These are phyloP conservation scores for Xylariaceae sp. DNA, from an alignment of 2,329 filamentous ascomycete genomes.

Conservation along the genomic window DNA sequence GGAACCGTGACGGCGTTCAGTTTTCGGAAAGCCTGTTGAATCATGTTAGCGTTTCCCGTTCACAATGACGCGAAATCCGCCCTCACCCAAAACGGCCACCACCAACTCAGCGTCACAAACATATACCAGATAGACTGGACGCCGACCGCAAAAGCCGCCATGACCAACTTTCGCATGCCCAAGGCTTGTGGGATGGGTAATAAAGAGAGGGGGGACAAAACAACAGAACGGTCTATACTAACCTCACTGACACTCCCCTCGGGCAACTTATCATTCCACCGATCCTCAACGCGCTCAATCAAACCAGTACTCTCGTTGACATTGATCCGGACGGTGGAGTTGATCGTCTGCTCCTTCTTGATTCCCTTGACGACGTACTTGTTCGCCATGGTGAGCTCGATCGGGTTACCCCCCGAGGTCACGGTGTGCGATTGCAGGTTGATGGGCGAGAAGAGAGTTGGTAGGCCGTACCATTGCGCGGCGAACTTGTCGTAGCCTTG, in stretches of 20 bases:
- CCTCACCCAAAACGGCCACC: constrained; percentile 19
- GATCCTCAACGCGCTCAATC: constrained; percentile 35
- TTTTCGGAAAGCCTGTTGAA: constrained; percentile 33
- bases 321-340: constrained; percentile 31
- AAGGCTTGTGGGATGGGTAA: too few relatives aligned
- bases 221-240: constrained; percentile 12
- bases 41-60: constrained; percentile 6
- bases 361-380: constrained; percentile 35
- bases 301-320: constrained; percentile 32
- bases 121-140: constrained; percentile 13
- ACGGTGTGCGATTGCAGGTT: constrained; percentile 52
- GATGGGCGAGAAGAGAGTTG: constrained; percentile 55
- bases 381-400: constrained; percentile 46
- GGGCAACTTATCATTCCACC: constrained; percentile 36
- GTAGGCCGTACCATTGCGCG: constrained; percentile 55
- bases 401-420: constrained; percentile 54
- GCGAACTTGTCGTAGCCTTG: constrained; percentile 48
- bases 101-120: constrained; percentile 19
- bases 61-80: background rate
- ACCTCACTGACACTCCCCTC: constrained; percentile 34
- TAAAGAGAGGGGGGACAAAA: too few relatives aligned
- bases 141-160: background rate
- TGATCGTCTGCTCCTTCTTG: constrained; percentile 30
- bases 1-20: constrained; percentile 35
- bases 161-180: background rate